These are phyloP conservation scores for Ophiostoma sp. DNA, from an alignment of 2,329 filamentous ascomycete genomes.

Conservation along the genomic window DNA sequence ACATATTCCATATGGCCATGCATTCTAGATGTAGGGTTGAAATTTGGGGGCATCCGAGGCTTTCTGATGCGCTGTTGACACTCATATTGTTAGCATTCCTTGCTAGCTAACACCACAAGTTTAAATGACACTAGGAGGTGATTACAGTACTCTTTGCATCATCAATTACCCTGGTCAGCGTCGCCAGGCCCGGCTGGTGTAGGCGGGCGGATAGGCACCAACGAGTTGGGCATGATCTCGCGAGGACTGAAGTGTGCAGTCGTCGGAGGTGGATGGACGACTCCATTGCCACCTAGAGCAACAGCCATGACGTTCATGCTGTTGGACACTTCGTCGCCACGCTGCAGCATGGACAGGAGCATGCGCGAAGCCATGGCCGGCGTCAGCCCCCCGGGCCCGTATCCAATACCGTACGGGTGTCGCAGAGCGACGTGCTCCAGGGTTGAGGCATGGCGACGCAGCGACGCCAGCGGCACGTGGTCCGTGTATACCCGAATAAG, in stretches of 20 bases:
- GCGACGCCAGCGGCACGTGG: constrained; percentile 39
- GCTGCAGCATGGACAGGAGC: constrained; percentile 16
- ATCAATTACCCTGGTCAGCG: neutral
- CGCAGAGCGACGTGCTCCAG: constrained; percentile 40
- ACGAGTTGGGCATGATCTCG: neutral
- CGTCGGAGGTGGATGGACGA: neutral
- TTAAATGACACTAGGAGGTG: neutral
- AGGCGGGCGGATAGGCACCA: neutral
- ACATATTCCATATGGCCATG: neutral
- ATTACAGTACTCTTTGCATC: neutral
- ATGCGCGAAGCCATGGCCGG: constrained; percentile 3
- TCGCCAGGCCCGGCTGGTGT: neutral
- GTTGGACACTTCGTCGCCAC: constrained; percentile 6
- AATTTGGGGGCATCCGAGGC: neutral
- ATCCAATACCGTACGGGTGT: constrained; percentile 31
- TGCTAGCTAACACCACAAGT: neutral
- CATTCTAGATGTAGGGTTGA: neutral
- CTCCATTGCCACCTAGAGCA: neutral
- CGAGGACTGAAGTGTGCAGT: neutral
- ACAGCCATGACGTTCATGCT: constrained; percentile 9
- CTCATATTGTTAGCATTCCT: neutral
- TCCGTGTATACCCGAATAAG: constrained; percentile 40
- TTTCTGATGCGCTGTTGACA: neutral
- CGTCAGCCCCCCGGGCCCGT: constrained; percentile 10
- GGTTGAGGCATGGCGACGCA: constrained; percentile 38